Evolutionary conservation across 805 yeast species (phyloP), one percentile per base, ranked within the genome.

Genomic region (Blastobotrys americana): DNA sequence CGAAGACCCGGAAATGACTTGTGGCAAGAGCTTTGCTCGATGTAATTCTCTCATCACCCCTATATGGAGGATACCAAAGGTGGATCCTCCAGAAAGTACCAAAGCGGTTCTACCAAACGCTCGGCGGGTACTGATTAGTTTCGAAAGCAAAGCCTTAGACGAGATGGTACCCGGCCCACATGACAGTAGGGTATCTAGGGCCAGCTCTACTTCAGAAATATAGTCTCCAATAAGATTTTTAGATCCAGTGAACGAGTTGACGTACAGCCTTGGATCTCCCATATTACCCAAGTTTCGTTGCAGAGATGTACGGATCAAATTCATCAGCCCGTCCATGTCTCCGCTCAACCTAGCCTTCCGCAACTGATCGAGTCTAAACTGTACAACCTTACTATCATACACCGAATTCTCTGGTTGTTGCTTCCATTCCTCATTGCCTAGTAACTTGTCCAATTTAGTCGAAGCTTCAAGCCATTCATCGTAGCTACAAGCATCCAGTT

Each of bases 51-150:
- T 78, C 38, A 90, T 66, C 0, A 93, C 96, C 1, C 99, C 99
- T 46, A 88, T 84, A 53, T 90, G 97, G 49, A 89, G 79, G 41
- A 90, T 66, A 0, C 97, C 98, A 67, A 90, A 84, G 3, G 95
- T 84, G 2, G 95, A 88, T 1, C 99, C 99, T 1, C 99, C 99
- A 39, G 95, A 82, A 43, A 93, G 72, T n/a, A 94, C 87, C 21
- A 93, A 68, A 0, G 97, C 98, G 0, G 97, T 89, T 44, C 96
- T 72, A 0, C 99, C 99, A 42, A 85, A 85, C 56, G 89, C 87
- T 61, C 84, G 84, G 48, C 96, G 72, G 0, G 97, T 85, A 59
- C 90, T 95, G 34, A 84, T 76, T 27, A 90, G 68, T 74, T 85
- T 84, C 1, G 84, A 84, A 45, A 90, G 66, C 13, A 85, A 69